Conservation (phyloP, 2,329 filamentous ascomycete genomes). For the Pyricularia sp. region DNA sequence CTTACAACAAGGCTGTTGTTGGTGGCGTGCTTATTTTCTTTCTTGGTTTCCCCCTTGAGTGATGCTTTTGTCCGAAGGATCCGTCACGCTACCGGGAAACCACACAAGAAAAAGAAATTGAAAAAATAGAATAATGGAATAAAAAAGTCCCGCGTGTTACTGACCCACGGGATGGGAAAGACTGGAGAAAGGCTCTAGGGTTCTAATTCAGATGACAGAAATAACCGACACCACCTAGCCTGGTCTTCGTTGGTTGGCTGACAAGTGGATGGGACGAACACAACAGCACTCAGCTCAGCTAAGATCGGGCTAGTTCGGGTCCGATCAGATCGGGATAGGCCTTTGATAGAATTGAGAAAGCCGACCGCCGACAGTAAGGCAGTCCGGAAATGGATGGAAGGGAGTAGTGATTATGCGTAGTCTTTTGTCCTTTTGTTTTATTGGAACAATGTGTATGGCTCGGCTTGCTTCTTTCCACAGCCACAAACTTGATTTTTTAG, state of each 20-base stretch:
- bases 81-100: background rate
- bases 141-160: background rate
- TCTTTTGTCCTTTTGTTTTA: background rate
- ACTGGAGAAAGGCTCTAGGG: background rate
- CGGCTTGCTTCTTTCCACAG: background rate
- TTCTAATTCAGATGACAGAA: background rate
- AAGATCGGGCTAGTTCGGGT: background rate
- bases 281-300: background rate
- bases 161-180: background rate
- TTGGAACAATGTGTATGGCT: background rate
- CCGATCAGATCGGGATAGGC: background rate
- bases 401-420: background rate
- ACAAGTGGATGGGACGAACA: background rate
- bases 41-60: background rate
- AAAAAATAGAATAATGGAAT: too few species aligned
- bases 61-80: background rate
- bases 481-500: too few species aligned
- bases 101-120: background rate
- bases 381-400: background rate
- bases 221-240: background rate
- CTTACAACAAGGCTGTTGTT: background rate
- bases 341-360: background rate
- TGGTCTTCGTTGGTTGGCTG: background rate
- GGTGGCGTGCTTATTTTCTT: background rate
- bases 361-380: background rate